Conservation (phyloP, 163 green algal species). For the Scenedesmus sp. region DNA sequence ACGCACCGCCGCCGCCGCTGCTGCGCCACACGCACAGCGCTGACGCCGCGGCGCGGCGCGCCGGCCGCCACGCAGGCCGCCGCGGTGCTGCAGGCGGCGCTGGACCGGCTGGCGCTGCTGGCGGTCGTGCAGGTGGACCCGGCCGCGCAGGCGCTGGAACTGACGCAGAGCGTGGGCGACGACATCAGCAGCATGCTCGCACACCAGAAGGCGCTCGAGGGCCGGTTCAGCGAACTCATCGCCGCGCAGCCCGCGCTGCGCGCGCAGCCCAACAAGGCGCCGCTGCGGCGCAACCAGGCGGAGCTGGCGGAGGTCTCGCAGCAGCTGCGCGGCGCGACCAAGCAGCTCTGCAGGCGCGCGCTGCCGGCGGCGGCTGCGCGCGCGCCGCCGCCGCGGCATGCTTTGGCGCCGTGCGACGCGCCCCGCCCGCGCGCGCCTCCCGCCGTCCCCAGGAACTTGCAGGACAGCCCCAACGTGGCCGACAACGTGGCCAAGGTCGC, state of each 20-base stretch:
- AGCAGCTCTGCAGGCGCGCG: slow-evolving; percentile 67
- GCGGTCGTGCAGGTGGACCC: slow-evolving; percentile 69
- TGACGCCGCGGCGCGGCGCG: too few relatives aligned
- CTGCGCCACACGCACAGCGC: neutral
- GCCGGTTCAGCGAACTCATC: slow-evolving; percentile 72
- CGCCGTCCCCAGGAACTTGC: slow-evolving; percentile 65
- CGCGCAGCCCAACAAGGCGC: slow-evolving; percentile 76
- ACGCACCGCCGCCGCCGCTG: neutral
- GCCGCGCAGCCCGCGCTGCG: slow-evolving; percentile 64
- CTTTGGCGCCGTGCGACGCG: too few relatives aligned
- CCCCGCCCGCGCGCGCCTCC: neutral
- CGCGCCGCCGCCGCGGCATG: too few relatives aligned
- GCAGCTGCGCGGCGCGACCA: slow-evolving; percentile 68
- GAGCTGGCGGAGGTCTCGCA: slow-evolving; percentile 74
- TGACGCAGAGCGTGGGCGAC: slow-evolving; percentile 76
- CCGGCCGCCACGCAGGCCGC: slow-evolving; percentile 54
- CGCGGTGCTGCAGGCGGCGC: slow-evolving; percentile 57
- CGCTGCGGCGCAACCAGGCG: slow-evolving; percentile 70
- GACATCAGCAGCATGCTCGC: slow-evolving; percentile 79
- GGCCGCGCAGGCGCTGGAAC: slow-evolving; percentile 71
- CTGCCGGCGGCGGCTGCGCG: too few relatives aligned
- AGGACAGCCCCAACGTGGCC: slow-evolving; percentile 83
- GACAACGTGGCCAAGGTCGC: slow-evolving; percentile 86
- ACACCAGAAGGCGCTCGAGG: slow-evolving; percentile 78
- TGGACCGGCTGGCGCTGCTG: slow-evolving; percentile 69